Percentiles rank a stretch among this genome's conserved stretches.
These are phyloP conservation scores for Coniosporium apollinis DNA, from an alignment of 495 filamentous ascomycete species.

Conservation along the genomic window DNA sequence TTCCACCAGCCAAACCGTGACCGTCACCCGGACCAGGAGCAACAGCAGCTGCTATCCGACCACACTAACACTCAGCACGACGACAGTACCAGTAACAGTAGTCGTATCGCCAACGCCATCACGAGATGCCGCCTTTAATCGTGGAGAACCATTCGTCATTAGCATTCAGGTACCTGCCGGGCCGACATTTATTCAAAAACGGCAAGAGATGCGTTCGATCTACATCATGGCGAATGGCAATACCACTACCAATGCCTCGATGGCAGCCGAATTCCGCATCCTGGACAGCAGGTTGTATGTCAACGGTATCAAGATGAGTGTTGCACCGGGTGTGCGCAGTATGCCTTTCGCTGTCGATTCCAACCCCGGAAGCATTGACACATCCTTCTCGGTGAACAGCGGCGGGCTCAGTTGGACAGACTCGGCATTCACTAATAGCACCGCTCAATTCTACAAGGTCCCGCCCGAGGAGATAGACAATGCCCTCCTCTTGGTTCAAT, in stretches of 20 bases:
- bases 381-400: slow-evolving; percentile 5
- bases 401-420: slow-evolving; percentile 9
- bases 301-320: slow-evolving; percentile 6
- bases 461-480: slow-evolving; percentile 3
- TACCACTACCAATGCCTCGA: slow-evolving; percentile 8
- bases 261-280: slow-evolving; percentile 9
- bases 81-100: slow-evolving; percentile 9
- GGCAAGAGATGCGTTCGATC: background rate
- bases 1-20: too few species aligned
- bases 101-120: slow-evolving; percentile 7
- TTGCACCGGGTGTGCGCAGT: background rate
- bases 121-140: slow-evolving; percentile 7
- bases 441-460: slow-evolving; percentile 8
- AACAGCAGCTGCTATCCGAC: too few species aligned
- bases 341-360: slow-evolving; percentile 5
- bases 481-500: slow-evolving; percentile 8
- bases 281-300: slow-evolving; percentile 5
- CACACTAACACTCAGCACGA: too few species aligned
- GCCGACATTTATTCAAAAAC: background rate
- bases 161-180: background rate
- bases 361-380: slow-evolving; percentile 2
- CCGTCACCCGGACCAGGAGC: too few species aligned
- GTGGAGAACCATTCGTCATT: slow-evolving; percentile 11
- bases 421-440: slow-evolving; percentile 8
- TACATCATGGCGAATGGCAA: slow-evolving; percentile 12